Evolutionary conservation across 169 alveolate species (phyloP).

Genomic region (Plasmodium knowlesi): DNA sequence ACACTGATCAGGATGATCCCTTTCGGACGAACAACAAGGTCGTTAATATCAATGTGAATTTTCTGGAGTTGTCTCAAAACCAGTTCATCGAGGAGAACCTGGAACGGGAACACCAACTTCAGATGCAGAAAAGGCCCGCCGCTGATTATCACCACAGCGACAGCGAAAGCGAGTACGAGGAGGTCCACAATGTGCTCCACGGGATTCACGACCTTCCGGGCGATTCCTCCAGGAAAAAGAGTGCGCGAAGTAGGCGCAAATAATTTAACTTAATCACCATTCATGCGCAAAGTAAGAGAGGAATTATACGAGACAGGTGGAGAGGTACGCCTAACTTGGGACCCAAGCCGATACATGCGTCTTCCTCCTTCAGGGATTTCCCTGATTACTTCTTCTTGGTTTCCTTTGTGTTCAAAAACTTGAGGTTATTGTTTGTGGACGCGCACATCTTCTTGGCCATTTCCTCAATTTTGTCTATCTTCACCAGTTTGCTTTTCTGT

Average conservation of each 20-base stretch:
- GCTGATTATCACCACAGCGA: neutral
- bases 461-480: conserved; percentile 66
- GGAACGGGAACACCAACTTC: neutral
- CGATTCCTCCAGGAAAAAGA: neutral
- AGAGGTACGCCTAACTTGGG: neutral
- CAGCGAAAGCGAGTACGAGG: conserved; percentile 52
- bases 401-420: conserved; percentile 22
- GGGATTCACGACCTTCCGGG: conserved; percentile 9
- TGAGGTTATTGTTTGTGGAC: conserved; percentile 24
- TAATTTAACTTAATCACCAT: neutral
- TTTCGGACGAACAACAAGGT: neutral
- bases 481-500: conserved; percentile 52
- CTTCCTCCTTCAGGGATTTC: neutral
- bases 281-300: neutral
- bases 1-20: conserved; percentile 14
- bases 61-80: conserved; percentile 26
- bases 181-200: conserved; percentile 49
- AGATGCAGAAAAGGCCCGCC: neutral
- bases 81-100: neutral
- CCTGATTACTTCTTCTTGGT: conserved; percentile 1
- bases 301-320: neutral
- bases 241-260: neutral
- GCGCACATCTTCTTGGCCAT: conserved; percentile 60
- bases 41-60: conserved; percentile 22
- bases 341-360: neutral